These are phyloP conservation scores for Arthrocladium fulminans DNA, from an alignment of 2,329 filamentous ascomycete species.

Conservation along the genomic window DNA sequence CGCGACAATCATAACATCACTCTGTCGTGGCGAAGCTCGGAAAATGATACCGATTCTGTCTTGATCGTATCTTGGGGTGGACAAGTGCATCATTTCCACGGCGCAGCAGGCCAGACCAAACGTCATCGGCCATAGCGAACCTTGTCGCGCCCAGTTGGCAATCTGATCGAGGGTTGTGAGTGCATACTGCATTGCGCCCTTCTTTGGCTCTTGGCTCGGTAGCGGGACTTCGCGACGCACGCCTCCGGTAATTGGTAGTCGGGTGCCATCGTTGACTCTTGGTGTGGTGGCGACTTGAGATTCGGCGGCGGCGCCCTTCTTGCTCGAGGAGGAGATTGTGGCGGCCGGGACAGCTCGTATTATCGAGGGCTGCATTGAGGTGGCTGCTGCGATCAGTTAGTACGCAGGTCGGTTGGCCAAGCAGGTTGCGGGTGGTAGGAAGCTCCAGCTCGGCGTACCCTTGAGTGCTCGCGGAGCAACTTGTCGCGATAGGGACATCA, in stretches of 20 bases:
- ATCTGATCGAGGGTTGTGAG: constrained; percentile 52
- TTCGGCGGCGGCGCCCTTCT: constrained; percentile 32
- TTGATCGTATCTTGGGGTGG: constrained; percentile 80
- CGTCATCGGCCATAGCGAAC: constrained; percentile 80
- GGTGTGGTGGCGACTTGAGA: constrained; percentile 33
- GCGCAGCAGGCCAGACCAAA: constrained; percentile 85
- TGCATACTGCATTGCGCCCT: constrained; percentile 45
- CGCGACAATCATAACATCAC: constrained; percentile 88
- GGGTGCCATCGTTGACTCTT: constrained; percentile 21
- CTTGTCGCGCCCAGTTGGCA: constrained; percentile 75
- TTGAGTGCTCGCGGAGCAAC: constrained; percentile 47
- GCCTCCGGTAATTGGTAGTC: constrained; percentile 31
- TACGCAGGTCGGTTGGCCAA: constrained; percentile 10
- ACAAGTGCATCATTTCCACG: constrained; percentile 88
- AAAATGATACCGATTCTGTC: constrained; percentile 85
- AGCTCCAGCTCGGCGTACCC: constrained; percentile 33
- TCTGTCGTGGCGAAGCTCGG: constrained; percentile 76
- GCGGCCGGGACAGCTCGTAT: constrained; percentile 31
- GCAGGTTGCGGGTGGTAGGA: too few species aligned
- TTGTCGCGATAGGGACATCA: constrained; percentile 45
- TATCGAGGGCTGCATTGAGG: constrained; percentile 24
- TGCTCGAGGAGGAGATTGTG: constrained; percentile 34
- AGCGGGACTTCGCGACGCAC: constrained; percentile 40
- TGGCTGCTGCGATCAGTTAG: constrained; percentile 20
- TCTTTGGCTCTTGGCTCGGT: constrained; percentile 42